These are phyloP conservation scores for Ophiostoma triangulosporum DNA, from an alignment of 2,329 filamentous ascomycete species.

Conservation along the genomic window DNA sequence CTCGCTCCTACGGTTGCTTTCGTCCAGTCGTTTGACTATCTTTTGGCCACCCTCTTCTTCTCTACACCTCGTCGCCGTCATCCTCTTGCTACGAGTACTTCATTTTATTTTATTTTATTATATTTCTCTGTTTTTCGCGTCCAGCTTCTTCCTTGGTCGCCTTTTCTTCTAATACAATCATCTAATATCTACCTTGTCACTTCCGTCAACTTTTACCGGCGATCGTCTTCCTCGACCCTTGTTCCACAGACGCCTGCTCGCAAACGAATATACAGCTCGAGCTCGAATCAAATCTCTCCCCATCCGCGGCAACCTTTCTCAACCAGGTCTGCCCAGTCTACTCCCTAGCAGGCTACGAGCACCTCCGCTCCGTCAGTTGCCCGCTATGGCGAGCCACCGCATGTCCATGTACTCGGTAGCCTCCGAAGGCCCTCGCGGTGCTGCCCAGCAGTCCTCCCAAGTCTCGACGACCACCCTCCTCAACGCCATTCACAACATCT, in stretches of 20 bases:
- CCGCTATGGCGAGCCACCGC: conserved; percentile 43
- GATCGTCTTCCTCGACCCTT: not conserved
- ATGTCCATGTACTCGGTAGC: conserved; percentile 58
- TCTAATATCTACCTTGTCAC: not conserved
- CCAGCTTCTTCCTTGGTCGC: not conserved
- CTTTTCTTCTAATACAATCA: not conserved
- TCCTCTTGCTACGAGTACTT: conserved; percentile 5
- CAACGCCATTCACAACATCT: conserved; percentile 83
- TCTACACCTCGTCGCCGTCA: conserved; percentile 5
- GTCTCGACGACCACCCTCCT: conserved; percentile 87
- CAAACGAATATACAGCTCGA: not conserved
- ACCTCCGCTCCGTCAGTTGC: conserved; percentile 8
- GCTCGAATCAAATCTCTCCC: not conserved
- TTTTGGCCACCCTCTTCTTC: conserved; percentile 7
- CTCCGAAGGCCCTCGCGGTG: conserved; percentile 45
- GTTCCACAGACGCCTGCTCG: not conserved
- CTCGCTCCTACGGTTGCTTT: conserved; percentile 41
- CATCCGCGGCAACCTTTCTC: conserved; percentile 12
- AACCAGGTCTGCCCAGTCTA: conserved; percentile 2
- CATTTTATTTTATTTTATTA: not conserved
- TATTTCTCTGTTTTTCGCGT: not conserved
- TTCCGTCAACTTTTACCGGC: not conserved
- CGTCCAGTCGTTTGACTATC: conserved; percentile 24
- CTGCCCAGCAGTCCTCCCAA: conserved; percentile 58
- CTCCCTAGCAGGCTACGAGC: conserved; percentile 4